phyloP scores from a whole-genome alignment of 768 basidiomycete species.

The Boletus sensibilis region DNA sequence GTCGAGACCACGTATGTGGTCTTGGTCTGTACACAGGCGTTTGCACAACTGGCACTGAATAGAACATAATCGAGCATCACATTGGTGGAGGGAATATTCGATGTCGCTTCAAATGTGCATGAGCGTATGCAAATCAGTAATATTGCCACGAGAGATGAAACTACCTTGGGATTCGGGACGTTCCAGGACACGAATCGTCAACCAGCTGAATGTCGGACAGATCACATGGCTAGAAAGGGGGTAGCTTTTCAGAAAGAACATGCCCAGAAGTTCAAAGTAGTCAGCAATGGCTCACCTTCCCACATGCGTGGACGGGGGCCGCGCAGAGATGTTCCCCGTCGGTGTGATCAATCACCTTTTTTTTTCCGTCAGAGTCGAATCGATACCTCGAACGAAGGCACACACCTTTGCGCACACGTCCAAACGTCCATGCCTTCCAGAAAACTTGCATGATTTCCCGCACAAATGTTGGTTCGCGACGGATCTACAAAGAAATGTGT shows the following conservation, averaged over 20 bases:
- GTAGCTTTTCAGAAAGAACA: not conserved
- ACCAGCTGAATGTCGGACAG: constrained; percentile 32
- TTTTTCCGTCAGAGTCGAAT: not conserved
- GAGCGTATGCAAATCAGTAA: not conserved
- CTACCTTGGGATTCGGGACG: constrained; percentile 45
- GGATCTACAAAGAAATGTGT: constrained; percentile 41
- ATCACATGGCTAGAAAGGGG: constrained; percentile 40
- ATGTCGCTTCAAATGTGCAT: constrained; percentile 38
- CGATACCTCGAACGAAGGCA: not conserved
- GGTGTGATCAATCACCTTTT: constrained; percentile 43
- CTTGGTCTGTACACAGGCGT: constrained; percentile 44
- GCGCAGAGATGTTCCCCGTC: constrained; percentile 55
- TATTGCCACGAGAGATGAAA: not conserved
- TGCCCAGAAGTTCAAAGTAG: too few species aligned
- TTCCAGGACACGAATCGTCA: constrained; percentile 41
- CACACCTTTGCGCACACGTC: constrained; percentile 52
- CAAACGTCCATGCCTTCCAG: constrained; percentile 50
- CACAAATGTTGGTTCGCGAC: constrained; percentile 52
- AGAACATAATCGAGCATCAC: constrained; percentile 54
- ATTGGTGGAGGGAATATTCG: constrained; percentile 46
- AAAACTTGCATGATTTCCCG: constrained; percentile 48
- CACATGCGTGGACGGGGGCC: constrained; percentile 53
- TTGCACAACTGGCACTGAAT: constrained; percentile 54
- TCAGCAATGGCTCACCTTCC: constrained; percentile 37
- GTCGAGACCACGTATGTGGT: constrained; percentile 55